These are phyloP conservation scores for Fusarium sp. DNA, from an alignment of 2,329 filamentous ascomycete genomes.

Conservation along the genomic window DNA sequence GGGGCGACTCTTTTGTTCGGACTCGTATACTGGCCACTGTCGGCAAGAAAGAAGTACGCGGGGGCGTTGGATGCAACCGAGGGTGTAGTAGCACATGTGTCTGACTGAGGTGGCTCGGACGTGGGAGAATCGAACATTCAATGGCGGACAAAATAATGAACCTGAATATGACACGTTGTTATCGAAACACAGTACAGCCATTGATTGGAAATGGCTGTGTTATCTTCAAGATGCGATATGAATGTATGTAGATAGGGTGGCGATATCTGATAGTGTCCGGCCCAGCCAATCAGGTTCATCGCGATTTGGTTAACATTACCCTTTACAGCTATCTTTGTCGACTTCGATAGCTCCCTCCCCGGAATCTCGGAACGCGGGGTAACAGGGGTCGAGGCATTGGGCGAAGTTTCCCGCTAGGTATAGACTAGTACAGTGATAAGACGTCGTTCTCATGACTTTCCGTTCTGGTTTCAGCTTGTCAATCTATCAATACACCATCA, in stretches of 20 bases:
- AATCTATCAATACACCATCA: neutral
- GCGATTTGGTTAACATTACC: neutral
- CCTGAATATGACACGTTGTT: too few relatives aligned
- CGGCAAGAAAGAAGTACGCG: conserved; percentile 29
- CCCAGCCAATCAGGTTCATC: neutral
- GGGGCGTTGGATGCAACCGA: conserved; percentile 33
- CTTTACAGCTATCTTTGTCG: neutral
- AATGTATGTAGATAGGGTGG: too few relatives aligned
- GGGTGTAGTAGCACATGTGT: conserved; percentile 3
- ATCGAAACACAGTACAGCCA: too few relatives aligned
- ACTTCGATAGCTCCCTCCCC: neutral
- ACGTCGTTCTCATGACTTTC: neutral
- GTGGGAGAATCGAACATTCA: neutral
- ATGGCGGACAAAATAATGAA: neutral
- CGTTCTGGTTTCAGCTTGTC: neutral
- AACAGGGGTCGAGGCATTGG: too few relatives aligned
- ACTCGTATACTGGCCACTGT: conserved; percentile 34
- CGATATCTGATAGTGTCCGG: neutral
- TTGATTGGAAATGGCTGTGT: too few relatives aligned
- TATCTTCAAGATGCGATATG: too few relatives aligned
- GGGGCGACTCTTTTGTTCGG: conserved; percentile 32
- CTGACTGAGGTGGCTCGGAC: neutral
- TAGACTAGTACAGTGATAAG: neutral
- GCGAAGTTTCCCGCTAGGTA: neutral
- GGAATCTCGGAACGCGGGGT: neutral